These are phyloP conservation scores for Debaryomyces sp. DNA, from an alignment of 1,139 yeast genomes.

Conservation along the genomic window DNA sequence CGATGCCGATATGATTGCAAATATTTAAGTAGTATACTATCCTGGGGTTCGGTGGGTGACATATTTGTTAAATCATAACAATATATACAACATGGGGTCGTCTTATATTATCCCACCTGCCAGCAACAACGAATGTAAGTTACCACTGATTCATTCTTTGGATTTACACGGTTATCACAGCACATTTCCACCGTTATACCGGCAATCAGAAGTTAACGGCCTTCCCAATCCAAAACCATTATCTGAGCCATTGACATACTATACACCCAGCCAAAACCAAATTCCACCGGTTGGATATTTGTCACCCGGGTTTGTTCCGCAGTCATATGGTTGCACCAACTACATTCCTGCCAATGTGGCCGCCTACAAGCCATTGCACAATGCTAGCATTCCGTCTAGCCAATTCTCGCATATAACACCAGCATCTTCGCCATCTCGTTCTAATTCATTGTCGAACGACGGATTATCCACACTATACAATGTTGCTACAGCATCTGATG, in stretches of 20 bases:
- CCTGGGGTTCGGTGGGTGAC: background rate
- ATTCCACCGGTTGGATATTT: background rate
- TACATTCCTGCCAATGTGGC: background rate
- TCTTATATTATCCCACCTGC: conserved; percentile 9
- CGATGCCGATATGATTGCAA: conserved; percentile 7
- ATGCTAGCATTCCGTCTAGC: background rate
- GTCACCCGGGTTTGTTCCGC: background rate
- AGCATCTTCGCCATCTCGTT: background rate
- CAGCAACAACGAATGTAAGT: conserved; percentile 13
- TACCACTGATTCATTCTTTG: conserved; percentile 35
- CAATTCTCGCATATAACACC: background rate
- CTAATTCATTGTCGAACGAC: background rate
- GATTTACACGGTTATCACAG: conserved; percentile 19
- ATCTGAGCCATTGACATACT: background rate
- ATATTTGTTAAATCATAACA: background rate
- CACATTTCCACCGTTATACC: background rate
- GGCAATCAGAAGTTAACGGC: background rate
- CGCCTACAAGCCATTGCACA: background rate
- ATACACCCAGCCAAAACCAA: background rate
- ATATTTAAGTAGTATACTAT: conserved; percentile 2
- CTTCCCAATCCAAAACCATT: background rate
- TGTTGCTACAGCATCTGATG: conserved; percentile 5
- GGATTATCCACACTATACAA: conserved; percentile 5
- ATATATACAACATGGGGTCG: conserved; percentile 8
- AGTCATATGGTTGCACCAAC: background rate